These are phyloP conservation scores for Cajanus cajan DNA, from an alignment of 306 rosid species.

Conservation along the genomic window DNA sequence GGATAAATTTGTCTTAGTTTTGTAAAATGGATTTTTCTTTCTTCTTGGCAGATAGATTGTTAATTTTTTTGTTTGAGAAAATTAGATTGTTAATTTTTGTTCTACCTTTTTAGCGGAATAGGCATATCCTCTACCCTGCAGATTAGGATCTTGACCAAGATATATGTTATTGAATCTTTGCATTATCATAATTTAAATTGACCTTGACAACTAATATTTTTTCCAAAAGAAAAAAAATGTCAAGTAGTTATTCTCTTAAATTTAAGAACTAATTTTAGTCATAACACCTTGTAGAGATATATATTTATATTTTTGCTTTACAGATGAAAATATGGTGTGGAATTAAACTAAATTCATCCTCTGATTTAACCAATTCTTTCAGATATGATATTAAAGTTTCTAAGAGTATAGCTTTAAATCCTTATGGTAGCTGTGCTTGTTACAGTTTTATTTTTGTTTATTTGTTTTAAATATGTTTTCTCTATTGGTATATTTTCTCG, in stretches of 20 bases:
- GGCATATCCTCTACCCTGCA: neutral
- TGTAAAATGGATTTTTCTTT: neutral
- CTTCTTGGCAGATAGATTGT: neutral
- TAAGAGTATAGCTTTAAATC: neutral
- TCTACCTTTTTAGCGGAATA: neutral
- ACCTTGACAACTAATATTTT: neutral
- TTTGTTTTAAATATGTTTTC: neutral
- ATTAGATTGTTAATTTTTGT: neutral
- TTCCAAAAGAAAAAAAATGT: neutral
- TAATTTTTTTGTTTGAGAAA: neutral
- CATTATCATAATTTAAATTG: neutral
- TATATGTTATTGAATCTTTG: no score
- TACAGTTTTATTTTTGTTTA: neutral
- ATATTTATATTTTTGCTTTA: neutral
- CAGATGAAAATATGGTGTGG: no score
- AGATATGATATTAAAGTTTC: neutral
- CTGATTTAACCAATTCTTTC: neutral
- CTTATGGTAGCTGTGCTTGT: neutral
- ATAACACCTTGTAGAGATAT: no score
- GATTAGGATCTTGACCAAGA: constrained; percentile 41
- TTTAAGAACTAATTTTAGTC: neutral
- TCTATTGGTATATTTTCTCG: neutral
- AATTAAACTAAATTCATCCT: neutral
- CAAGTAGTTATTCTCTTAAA: no score
- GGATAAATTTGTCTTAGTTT: no score